Evolutionary conservation across 768 basidiomycete species (phyloP).

Genomic region (Suillus brevipes): DNA sequence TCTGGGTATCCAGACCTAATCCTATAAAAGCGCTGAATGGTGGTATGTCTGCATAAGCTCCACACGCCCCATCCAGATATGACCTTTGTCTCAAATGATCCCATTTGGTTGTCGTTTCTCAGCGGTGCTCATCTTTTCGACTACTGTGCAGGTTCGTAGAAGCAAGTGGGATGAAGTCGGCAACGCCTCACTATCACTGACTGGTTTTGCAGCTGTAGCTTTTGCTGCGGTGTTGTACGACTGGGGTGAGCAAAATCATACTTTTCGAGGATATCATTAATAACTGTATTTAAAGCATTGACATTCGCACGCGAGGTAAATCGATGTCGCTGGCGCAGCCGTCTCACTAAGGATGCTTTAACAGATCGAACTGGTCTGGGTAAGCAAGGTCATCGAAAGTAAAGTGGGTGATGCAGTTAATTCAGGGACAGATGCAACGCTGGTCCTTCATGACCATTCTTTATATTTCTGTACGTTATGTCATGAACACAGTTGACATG

Average conservation of each 20-base stretch:
- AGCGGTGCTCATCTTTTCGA: accelerated
- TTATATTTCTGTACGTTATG: not conserved
- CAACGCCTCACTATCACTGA: not conserved
- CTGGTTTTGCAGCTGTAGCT: not conserved
- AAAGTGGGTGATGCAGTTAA: not conserved
- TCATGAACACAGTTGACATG: not conserved
- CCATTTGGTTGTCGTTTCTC: not conserved
- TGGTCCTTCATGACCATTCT: not conserved
- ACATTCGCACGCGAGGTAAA: not conserved
- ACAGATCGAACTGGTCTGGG: not conserved
- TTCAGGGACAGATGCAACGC: not conserved
- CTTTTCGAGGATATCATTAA: not conserved
- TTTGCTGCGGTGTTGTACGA: not conserved
- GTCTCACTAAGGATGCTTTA: not conserved
- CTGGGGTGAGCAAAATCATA: not conserved
- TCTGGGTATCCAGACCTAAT: not conserved
- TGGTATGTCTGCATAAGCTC: not conserved
- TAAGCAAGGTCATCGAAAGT: not conserved
- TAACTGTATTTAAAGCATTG: not conserved
- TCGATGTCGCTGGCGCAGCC: not conserved
- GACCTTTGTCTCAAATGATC: not conserved
- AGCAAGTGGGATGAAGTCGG: not conserved
- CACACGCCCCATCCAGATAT: not conserved
- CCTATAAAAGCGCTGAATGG: not conserved
- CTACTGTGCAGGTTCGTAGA: not conserved